phyloP scores from a whole-genome alignment of 2,329 filamentous ascomycete genomes.

The Microdochium trichocladiopsis region DNA sequence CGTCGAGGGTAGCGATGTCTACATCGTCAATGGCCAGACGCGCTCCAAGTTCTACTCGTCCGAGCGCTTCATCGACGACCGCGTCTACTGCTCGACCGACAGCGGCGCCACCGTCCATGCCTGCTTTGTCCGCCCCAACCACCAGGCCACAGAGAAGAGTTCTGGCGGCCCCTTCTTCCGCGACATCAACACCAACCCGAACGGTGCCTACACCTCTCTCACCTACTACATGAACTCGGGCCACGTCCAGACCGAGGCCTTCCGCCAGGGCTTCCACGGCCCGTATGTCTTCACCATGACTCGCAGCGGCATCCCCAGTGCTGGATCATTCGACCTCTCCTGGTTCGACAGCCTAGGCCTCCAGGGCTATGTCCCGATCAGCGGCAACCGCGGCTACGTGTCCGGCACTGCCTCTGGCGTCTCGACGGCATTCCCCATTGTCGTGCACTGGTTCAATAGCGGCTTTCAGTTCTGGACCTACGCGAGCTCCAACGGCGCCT shows the following conservation, averaged over 20 bases:
- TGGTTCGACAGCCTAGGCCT: conserved; percentile 48
- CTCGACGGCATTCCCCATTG: conserved; percentile 35
- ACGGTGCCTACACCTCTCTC: conserved; percentile 39
- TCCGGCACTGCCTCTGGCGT: conserved; percentile 46
- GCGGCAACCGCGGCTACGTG: conserved; percentile 41
- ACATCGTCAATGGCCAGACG: conserved; percentile 43
- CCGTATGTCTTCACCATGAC: conserved; percentile 52
- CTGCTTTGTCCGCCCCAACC: conserved; percentile 23
- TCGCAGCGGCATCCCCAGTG: conserved; percentile 36
- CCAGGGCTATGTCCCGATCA: conserved; percentile 39
- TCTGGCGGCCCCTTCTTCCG: conserved; percentile 51
- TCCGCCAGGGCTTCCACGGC: conserved; percentile 49
- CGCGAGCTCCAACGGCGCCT: conserved; percentile 35
- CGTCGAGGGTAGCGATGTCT: conserved; percentile 41
- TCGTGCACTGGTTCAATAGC: conserved; percentile 51
- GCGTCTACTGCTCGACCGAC: conserved; percentile 41
- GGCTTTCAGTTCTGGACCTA: conserved; percentile 52
- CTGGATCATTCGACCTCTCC: conserved; percentile 38
- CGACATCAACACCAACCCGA: conserved; percentile 51
- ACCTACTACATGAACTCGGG: conserved; percentile 57
- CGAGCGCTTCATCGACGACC: conserved; percentile 53
- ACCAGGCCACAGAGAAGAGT: conserved; percentile 44
- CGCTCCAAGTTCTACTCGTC: conserved; percentile 56
- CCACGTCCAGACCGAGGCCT: conserved; percentile 47
- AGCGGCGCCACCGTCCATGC: conserved; percentile 16